phyloP scores from a whole-genome alignment of 1,284 basidiomycete genomes.

The Moesziomyces antarcticus region DNA sequence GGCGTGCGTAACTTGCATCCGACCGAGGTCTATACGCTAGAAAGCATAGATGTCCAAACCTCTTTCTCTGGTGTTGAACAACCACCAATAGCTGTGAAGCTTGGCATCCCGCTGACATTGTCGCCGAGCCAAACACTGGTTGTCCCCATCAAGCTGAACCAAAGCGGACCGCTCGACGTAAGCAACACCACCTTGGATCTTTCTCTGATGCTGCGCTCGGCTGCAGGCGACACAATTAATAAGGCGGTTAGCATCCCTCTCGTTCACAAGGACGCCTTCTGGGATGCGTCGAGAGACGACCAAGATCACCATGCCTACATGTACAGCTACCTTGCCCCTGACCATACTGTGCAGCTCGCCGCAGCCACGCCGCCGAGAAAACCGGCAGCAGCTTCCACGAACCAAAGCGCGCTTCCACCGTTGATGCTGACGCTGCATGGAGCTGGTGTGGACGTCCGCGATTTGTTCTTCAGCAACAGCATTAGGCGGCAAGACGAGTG shows the following conservation, averaged over 20 bases:
- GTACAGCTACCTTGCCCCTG: slow-evolving; percentile 29
- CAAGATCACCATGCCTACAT: slow-evolving; percentile 23
- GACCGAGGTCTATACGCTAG: slow-evolving; percentile 1
- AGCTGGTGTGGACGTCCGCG: slow-evolving; percentile 76
- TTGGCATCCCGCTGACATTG: slow-evolving; percentile 1
- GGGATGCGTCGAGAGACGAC: slow-evolving; percentile 15
- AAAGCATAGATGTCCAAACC: not conserved
- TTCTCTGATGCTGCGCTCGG: not conserved
- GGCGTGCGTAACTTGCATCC: slow-evolving; percentile 25
- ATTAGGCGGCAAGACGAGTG: slow-evolving; percentile 73
- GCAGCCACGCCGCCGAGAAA: slow-evolving; percentile 48
- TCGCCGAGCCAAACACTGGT: slow-evolving; percentile 10
- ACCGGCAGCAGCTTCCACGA: not conserved
- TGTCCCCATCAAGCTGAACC: slow-evolving; percentile 14
- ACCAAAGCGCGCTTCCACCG: slow-evolving; percentile 45
- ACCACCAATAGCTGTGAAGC: slow-evolving; percentile 1
- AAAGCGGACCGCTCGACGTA: slow-evolving; percentile 1
- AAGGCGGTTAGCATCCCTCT: slow-evolving; percentile 13
- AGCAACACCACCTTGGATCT: not conserved
- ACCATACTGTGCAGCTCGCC: slow-evolving; percentile 12
- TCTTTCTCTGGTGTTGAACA: no score
- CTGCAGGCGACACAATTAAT: not conserved
- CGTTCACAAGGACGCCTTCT: slow-evolving; percentile 22
- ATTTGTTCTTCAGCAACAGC: slow-evolving; percentile 69
- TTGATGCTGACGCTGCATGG: slow-evolving; percentile 84